Percentiles rank a stretch among this genome's conserved stretches.
Conservation (phyloP, 805 yeast genomes). For the Candida ponderosae region DNA sequence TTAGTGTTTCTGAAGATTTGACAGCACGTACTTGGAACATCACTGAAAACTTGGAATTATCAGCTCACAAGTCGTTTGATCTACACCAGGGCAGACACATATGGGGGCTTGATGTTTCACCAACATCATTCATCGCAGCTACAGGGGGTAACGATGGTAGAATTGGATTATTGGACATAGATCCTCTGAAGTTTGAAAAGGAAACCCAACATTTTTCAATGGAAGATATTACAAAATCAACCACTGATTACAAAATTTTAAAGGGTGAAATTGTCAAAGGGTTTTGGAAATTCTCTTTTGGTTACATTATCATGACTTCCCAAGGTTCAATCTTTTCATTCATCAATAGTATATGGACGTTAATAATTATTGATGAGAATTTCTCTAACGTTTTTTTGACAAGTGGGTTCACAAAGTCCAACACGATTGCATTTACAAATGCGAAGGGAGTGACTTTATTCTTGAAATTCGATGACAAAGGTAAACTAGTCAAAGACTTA, state of each 20-base stretch:
- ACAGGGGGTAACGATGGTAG: constrained; percentile 96
- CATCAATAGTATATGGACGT: constrained; percentile 20
- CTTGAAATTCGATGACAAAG: constrained; percentile 31
- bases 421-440: constrained; percentile 26
- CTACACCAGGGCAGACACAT: constrained; percentile 80
- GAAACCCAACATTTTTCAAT: constrained; percentile 22
- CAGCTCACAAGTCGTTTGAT: constrained; percentile 37
- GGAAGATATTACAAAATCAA: constrained; percentile 23
- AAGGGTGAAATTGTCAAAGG: constrained; percentile 57
- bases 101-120: constrained; percentile 69
- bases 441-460: constrained; percentile 35
- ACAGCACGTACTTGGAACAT: constrained; percentile 75
- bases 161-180: constrained; percentile 53
- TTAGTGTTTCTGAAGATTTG: constrained; percentile 83
- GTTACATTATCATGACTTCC: constrained; percentile 50
- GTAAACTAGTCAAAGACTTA: constrained; percentile 20
- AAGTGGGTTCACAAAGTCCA: constrained; percentile 29
- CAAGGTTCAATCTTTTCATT: constrained; percentile 40
- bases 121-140: constrained; percentile 40
- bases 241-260: constrained; percentile 19
- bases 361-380: constrained; percentile 13
- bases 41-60: constrained; percentile 14
- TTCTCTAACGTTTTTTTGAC: constrained; percentile 35
- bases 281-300: constrained; percentile 38
- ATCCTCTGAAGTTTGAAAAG: constrained; percentile 22